These are phyloP conservation scores for Meyerozyma athensensis DNA, from an alignment of 1,139 yeast species.

Conservation along the genomic window DNA sequence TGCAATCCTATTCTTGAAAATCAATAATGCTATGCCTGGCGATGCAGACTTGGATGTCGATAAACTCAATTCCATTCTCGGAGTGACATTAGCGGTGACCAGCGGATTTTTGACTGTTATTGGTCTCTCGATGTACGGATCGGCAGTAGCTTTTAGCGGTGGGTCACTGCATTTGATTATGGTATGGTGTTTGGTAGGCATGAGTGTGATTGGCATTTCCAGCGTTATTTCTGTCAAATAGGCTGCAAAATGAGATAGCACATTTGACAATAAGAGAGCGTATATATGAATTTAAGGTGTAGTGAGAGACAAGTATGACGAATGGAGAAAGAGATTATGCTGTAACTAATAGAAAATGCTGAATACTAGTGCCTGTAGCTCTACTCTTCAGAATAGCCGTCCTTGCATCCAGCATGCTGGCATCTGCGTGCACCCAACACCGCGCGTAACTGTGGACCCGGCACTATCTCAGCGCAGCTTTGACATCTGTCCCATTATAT, in stretches of 20 bases:
- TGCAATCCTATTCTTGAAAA: constrained; percentile 57
- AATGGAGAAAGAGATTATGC: too few species aligned
- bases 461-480: not conserved
- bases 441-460: not conserved
- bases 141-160: constrained; percentile 62
- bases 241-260: too few species aligned
- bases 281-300: too few species aligned
- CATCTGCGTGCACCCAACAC: not conserved
- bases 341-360: too few species aligned
- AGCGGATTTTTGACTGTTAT: constrained; percentile 81
- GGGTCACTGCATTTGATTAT: constrained; percentile 52
- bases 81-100: constrained; percentile 64
- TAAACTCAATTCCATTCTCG: constrained; percentile 47
- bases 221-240: constrained; percentile 4
- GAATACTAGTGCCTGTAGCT: too few species aligned
- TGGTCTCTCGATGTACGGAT: constrained; percentile 80
- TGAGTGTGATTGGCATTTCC: constrained; percentile 33
- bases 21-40: constrained; percentile 19
- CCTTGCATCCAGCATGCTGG: too few species aligned
- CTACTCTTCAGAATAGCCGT: too few species aligned
- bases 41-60: constrained; percentile 25
- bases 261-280: too few species aligned
- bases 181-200: constrained; percentile 50
- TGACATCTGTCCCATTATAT: not conserved
- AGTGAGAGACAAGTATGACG: too few species aligned